Percentiles rank a stretch among this genome's conserved stretches.
phyloP scores from a whole-genome alignment of 2,329 filamentous ascomycete genomes.

The Fusarium siculi region DNA sequence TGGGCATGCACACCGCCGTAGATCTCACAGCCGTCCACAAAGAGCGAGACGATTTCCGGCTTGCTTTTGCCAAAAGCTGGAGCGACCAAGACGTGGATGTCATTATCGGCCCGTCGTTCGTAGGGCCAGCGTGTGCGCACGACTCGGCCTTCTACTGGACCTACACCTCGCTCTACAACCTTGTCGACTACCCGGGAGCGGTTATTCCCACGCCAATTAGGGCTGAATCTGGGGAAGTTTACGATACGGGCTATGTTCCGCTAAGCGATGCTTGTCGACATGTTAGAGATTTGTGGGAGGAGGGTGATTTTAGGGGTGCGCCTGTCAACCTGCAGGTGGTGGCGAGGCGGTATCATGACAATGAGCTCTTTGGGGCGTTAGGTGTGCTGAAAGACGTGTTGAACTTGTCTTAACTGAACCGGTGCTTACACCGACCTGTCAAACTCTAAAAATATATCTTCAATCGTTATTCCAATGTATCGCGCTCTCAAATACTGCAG shows the following conservation, averaged over 20 bases:
- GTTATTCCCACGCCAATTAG: slow-evolving; percentile 41
- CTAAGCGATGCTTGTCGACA: slow-evolving; percentile 46
- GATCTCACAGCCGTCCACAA: slow-evolving; percentile 22
- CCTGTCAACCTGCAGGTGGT: slow-evolving; percentile 50
- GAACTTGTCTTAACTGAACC: neutral
- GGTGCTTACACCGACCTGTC: neutral
- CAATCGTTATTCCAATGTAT: neutral
- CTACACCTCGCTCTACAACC: slow-evolving; percentile 52
- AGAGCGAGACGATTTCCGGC: slow-evolving; percentile 47
- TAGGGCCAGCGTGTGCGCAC: slow-evolving; percentile 51
- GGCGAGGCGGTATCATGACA: slow-evolving; percentile 49
- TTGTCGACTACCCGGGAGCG: slow-evolving; percentile 51
- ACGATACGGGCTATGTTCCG: slow-evolving; percentile 35
- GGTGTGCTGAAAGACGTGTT: slow-evolving; percentile 31
- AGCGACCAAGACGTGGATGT: slow-evolving; percentile 50
- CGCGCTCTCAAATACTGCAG: fast-evolving
- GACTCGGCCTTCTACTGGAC: slow-evolving; percentile 52
- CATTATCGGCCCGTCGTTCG: slow-evolving; percentile 49
- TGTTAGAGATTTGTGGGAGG: slow-evolving; percentile 49
- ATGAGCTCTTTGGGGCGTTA: slow-evolving; percentile 48
- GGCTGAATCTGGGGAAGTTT: slow-evolving; percentile 45
- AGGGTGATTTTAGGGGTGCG: slow-evolving; percentile 47
- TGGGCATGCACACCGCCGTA: slow-evolving; percentile 32
- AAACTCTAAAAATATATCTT: fast-evolving
- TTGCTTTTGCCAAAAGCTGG: slow-evolving; percentile 50